These are phyloP conservation scores for Geotrichum candidum DNA, from an alignment of 1,139 yeast species.

Conservation along the genomic window DNA sequence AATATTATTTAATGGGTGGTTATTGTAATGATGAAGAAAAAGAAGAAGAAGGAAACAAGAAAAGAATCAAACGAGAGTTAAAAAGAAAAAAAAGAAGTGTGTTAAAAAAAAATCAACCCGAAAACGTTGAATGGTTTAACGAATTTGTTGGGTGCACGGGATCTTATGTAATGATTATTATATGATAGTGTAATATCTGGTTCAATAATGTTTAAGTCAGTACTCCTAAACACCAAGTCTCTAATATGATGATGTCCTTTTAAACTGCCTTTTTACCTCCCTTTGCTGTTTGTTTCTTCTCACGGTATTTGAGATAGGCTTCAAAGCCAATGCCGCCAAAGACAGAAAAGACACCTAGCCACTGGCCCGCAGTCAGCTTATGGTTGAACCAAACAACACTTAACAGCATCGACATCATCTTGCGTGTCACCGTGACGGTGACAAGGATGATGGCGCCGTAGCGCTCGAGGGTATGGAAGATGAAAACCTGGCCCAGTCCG, in stretches of 20 bases:
- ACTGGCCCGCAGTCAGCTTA: slow-evolving; percentile 53
- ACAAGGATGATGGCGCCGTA: slow-evolving; percentile 82
- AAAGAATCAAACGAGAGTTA: not conserved
- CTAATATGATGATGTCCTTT: not conserved
- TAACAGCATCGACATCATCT: slow-evolving; percentile 89
- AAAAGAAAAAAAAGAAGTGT: not conserved
- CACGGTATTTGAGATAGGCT: slow-evolving; percentile 43
- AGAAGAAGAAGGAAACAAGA: not conserved
- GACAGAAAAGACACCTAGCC: slow-evolving; percentile 73
- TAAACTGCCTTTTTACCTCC: slow-evolving; percentile 12
- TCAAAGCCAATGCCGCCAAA: slow-evolving; percentile 77
- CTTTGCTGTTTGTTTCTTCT: slow-evolving; percentile 18
- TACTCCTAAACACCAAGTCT: not conserved
- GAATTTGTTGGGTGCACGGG: not conserved
- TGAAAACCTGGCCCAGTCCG: slow-evolving; percentile 86
- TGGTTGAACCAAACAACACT: slow-evolving; percentile 87
- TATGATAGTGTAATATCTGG: not conserved
- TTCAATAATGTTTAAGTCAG: not conserved
- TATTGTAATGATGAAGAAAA: not conserved
- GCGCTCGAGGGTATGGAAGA: slow-evolving; percentile 72
- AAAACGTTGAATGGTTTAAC: not conserved
- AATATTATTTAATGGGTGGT: not conserved
- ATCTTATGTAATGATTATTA: not conserved
- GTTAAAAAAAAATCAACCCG: not conserved
- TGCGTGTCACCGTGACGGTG: slow-evolving; percentile 92